Conservation (phyloP, 768 basidiomycete species). For the Leccinum subtestaceum region DNA sequence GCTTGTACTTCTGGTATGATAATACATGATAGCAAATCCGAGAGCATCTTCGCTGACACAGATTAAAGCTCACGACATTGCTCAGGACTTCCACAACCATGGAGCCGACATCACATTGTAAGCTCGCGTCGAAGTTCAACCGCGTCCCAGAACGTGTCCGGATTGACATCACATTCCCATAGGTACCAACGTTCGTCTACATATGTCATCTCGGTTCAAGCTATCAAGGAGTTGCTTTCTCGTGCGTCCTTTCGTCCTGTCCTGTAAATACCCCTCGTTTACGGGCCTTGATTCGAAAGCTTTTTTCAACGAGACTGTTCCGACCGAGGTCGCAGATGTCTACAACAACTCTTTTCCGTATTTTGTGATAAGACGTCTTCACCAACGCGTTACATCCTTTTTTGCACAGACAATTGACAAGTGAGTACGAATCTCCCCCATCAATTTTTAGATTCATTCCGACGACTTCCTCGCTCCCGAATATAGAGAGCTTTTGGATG, state of each 20-base stretch:
- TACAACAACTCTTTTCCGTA: constrained; percentile 17
- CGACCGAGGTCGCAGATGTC: constrained; percentile 23
- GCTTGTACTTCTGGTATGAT: constrained; percentile 58
- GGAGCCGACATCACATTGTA: constrained; percentile 33
- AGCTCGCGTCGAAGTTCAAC: neutral
- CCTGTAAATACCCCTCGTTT: neutral
- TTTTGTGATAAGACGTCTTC: constrained; percentile 14
- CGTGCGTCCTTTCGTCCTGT: constrained; percentile 5
- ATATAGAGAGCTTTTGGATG: constrained; percentile 36
- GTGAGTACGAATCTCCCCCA: constrained; percentile 9
- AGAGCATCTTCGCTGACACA: constrained; percentile 9
- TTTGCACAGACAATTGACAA: constrained; percentile 26
- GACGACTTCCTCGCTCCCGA: neutral
- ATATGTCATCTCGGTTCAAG: constrained; percentile 15
- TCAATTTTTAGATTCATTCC: neutral
- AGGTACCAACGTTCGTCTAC: constrained; percentile 30
- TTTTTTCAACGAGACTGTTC: constrained; percentile 19
- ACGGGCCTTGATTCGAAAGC: constrained; percentile 1
- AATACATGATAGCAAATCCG: neutral
- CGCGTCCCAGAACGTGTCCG: neutral
- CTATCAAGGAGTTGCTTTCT: constrained; percentile 4
- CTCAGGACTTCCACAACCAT: constrained; percentile 33
- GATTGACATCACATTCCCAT: constrained; percentile 1
- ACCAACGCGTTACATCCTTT: constrained; percentile 18
- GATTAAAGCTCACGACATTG: constrained; percentile 35